Percentiles rank a stretch among this genome's conserved stretches.
Evolutionary conservation across 2,329 filamentous ascomycete species (phyloP).

Genomic region (Aspergillus ibericus): DNA sequence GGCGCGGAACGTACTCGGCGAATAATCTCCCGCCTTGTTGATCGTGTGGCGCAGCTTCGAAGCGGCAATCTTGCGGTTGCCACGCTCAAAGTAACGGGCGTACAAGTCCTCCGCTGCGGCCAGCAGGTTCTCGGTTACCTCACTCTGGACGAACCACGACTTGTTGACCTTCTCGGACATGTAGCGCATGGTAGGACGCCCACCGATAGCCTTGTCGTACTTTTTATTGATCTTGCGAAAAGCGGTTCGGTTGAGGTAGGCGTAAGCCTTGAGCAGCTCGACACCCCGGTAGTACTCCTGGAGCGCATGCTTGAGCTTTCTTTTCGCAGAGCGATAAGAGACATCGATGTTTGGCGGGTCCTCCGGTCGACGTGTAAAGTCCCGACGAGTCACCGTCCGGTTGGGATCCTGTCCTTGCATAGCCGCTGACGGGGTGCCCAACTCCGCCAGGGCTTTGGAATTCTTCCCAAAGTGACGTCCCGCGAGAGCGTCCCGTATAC

Average conservation of each 20-base stretch:
- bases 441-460: conserved; percentile 50
- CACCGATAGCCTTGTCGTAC: conserved; percentile 87
- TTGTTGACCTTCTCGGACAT: conserved; percentile 90
- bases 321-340: conserved; percentile 82
- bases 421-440: conserved; percentile 41
- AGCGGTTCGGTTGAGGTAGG: conserved; percentile 83
- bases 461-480: conserved; percentile 57
- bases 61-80: conserved; percentile 87
- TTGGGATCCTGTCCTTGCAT: conserved; percentile 32
- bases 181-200: conserved; percentile 74
- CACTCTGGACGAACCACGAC: conserved; percentile 87
- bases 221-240: conserved; percentile 99
- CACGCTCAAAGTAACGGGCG: conserved; percentile 88
- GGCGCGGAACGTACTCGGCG: conserved; percentile 59
- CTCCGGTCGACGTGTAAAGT: conserved; percentile 50
- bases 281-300: conserved; percentile 92
- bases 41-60: conserved; percentile 78
- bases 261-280: conserved; percentile 88
- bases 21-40: conserved; percentile 59
- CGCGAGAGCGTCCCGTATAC: conserved; percentile 44
- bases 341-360: conserved; percentile 58
- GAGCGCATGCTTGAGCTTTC: conserved; percentile 85
- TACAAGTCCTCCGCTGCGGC: conserved; percentile 85
- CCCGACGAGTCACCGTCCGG: conserved; percentile 39
- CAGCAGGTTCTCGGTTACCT: conserved; percentile 78